Evolutionary conservation across 1,284 basidiomycete genomes (phyloP), one percentile per base, ranked within the genome.

Genomic region (Rhodofomes roseus): DNA sequence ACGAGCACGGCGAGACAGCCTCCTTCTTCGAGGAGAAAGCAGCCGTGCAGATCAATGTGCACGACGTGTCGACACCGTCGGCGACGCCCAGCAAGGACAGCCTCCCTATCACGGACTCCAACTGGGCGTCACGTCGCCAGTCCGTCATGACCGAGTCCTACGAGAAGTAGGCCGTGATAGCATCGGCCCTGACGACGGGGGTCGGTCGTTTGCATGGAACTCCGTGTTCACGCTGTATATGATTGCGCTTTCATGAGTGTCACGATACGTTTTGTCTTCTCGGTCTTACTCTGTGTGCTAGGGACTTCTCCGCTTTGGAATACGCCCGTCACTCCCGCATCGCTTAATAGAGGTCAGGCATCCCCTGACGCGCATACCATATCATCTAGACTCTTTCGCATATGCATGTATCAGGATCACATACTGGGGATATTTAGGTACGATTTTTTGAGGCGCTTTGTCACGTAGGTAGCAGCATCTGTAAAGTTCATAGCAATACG

Each of bases 1-100:
- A 52, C 50, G 50, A 52, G 34, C 50, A 52, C 31, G 50, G 31
- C n/a, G 50, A 52, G 50, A 52, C 50, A 1, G 50, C 50, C 50
- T 52, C 50, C 4, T 36, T 52, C 34, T 31, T 52, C 12, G 50
- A 52, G 22, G 50, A 52, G 50, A 52, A 52, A 16, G 50, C 12
- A 7, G 29, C 31, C n/a, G 14, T 34, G 31, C 50, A 37, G 31
- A 52, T 52, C 50, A 34, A 36, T 25, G 31, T 34, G 50, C 50
- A 20, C 18, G 22, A 52, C 18, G 50, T 52, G 29, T n/a, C 31
- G 4, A n/a, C 50, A 14, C 31, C 29, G n/a, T 34, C 31, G n/a
- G 50, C 31, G 7, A 31, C 50, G 48, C 48, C 48, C 23, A 52
- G 50, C 50, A 52, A 52, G 29, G 34, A 37, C 31, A 52, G 50